Percentiles rank a stretch among this genome's conserved stretches.
Conservation (phyloP, 1,284 basidiomycete species). For the Leccinum solheimii region DNA sequence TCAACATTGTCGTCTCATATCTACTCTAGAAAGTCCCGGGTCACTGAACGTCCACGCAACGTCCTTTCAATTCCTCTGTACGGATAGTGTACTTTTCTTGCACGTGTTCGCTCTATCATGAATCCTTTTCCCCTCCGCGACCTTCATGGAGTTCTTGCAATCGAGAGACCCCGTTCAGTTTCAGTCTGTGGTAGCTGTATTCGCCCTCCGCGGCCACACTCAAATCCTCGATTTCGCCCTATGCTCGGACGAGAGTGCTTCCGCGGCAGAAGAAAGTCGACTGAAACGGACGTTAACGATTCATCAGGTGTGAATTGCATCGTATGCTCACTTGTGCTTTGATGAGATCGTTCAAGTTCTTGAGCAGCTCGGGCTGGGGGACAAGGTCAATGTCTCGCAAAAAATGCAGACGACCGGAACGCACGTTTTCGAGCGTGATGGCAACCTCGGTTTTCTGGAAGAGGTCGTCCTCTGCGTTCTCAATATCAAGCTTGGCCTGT, state of each 20-base stretch:
- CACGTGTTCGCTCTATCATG: constrained; percentile 2
- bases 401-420: constrained; percentile 31
- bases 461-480: constrained; percentile 63
- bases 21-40: constrained; percentile 69
- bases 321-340: constrained; percentile 69
- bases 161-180: constrained; percentile 7
- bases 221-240: constrained; percentile 90
- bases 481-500: no score
- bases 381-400: background rate
- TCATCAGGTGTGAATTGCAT: background rate
- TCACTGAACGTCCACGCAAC: constrained; percentile 50
- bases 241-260: constrained; percentile 73
- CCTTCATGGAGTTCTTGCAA: constrained; percentile 13
- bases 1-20: constrained; percentile 8
- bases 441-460: constrained; percentile 98
- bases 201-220: constrained; percentile 91
- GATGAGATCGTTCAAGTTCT: constrained; percentile 88
- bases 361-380: constrained; percentile 87
- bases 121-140: constrained; percentile 12
- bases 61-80: background rate
- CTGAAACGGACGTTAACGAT: constrained; percentile 38
- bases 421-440: constrained; percentile 92
- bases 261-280: constrained; percentile 73
- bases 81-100: constrained; percentile 15
- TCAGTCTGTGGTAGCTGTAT: constrained; percentile 50